These are phyloP conservation scores for Plicaturopsis crispa DNA, from an alignment of 768 basidiomycete species.

Conservation along the genomic window DNA sequence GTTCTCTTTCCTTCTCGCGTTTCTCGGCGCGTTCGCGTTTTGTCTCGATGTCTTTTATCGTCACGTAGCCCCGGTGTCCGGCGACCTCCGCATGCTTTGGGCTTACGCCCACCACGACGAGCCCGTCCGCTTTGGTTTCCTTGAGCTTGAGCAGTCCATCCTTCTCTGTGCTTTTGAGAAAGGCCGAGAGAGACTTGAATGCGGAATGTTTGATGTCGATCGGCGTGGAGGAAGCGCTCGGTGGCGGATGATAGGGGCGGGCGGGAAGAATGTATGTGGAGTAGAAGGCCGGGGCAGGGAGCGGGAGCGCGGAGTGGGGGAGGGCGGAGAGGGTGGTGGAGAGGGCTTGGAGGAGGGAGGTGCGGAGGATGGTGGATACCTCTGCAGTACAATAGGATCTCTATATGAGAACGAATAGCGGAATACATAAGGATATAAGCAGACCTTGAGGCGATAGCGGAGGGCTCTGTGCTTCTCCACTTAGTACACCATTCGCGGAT, in stretches of 20 bases:
- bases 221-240: slow-evolving; percentile 21
- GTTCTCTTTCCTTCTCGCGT: slow-evolving; percentile 47
- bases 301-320: slow-evolving; percentile 57
- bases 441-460: slow-evolving; percentile 4
- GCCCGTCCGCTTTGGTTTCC: slow-evolving; percentile 43
- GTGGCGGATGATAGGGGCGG: slow-evolving; percentile 60
- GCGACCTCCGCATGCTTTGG: slow-evolving; percentile 47
- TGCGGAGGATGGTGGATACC: slow-evolving; percentile 48
- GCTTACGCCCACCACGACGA: slow-evolving; percentile 48
- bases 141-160: slow-evolving; percentile 67
- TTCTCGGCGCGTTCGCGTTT: slow-evolving; percentile 39
- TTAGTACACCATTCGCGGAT: no score
- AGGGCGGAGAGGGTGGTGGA: slow-evolving; percentile 36
- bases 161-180: slow-evolving; percentile 76
- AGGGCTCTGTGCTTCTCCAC: background rate
- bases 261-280: slow-evolving; percentile 70
- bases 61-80: slow-evolving; percentile 44
- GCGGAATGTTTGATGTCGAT: slow-evolving; percentile 74
- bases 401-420: background rate
- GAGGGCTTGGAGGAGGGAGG: slow-evolving; percentile 62
- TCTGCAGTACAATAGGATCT: slow-evolving; percentile 23
- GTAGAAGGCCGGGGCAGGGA: slow-evolving; percentile 71
- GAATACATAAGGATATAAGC: background rate
- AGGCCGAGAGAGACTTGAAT: slow-evolving; percentile 74
- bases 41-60: slow-evolving; percentile 58